phyloP scores from a whole-genome alignment of 2,329 filamentous ascomycete genomes.

The Xylariaceae sp. region DNA sequence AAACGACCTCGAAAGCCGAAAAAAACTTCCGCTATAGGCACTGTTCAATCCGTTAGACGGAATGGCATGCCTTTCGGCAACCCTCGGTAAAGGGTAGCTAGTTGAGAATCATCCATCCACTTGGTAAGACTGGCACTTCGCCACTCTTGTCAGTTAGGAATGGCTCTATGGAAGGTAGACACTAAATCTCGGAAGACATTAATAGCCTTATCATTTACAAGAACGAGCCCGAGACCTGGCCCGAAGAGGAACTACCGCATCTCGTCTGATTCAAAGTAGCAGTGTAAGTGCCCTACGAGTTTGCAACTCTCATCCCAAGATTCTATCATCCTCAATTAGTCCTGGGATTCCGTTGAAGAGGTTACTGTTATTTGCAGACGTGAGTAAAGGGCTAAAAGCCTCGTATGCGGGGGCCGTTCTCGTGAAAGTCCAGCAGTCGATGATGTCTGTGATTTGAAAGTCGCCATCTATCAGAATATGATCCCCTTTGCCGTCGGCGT shows the following conservation, averaged over 20 bases:
- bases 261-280: slow-evolving; percentile 25
- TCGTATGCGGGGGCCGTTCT: slow-evolving; percentile 19
- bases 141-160: slow-evolving; percentile 24
- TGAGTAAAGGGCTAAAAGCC: slow-evolving; percentile 17
- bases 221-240: slow-evolving; percentile 25
- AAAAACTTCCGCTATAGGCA: not conserved
- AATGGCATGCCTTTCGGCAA: not conserved
- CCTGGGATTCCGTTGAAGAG: slow-evolving; percentile 8
- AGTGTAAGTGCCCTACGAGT: slow-evolving; percentile 11
- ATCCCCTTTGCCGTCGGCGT: slow-evolving; percentile 18
- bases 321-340: slow-evolving; percentile 9
- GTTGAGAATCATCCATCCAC: slow-evolving; percentile 10
- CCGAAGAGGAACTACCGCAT: slow-evolving; percentile 32
- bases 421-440: slow-evolving; percentile 19
- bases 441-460: slow-evolving; percentile 17
- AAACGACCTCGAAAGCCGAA: too few relatives aligned
- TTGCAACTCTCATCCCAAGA: slow-evolving; percentile 8
- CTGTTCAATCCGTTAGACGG: not conserved
- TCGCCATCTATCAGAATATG: slow-evolving; percentile 17
- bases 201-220: slow-evolving; percentile 11
- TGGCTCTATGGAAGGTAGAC: slow-evolving; percentile 21
- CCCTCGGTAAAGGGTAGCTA: not conserved
- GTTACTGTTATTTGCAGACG: slow-evolving; percentile 6
- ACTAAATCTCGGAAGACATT: slow-evolving; percentile 26
- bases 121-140: not conserved